These are phyloP conservation scores for Boehmeria nivea DNA, from an alignment of 306 rosid species.

Conservation along the genomic window DNA sequence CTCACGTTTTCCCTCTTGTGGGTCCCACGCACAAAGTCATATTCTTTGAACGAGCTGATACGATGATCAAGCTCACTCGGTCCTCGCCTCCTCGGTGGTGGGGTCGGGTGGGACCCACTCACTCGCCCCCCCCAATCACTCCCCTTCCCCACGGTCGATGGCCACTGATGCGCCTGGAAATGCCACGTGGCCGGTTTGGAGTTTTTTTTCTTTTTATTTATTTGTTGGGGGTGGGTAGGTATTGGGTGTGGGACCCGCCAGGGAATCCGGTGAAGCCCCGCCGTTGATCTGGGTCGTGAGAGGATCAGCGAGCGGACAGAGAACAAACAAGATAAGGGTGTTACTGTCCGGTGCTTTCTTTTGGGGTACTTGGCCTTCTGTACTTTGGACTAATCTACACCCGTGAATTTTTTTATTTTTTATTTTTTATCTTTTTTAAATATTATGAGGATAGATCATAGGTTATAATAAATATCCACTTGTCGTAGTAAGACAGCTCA, in stretches of 20 bases:
- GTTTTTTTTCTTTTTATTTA: background rate
- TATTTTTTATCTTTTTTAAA: no score
- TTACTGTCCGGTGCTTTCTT: no score
- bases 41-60: constrained; percentile 37
- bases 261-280: background rate
- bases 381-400: no score
- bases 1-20: constrained; percentile 15
- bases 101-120: no score
- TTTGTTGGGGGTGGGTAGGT: background rate
- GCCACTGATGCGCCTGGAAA: background rate
- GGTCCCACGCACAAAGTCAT: constrained; percentile 30
- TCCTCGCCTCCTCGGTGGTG: no score
- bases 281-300: constrained; percentile 26
- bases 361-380: no score
- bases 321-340: no score
- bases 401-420: no score
- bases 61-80: constrained; percentile 31
- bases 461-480: no score
- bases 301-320: background rate
- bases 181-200: constrained; percentile 28
- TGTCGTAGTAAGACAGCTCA: no score
- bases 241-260: constrained; percentile 20
- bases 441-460: no score
- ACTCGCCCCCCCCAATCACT: background rate
- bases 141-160: constrained; percentile 10